Conservation (phyloP, 129 eudicot genomes). For the Centaurea solstitialis region DNA sequence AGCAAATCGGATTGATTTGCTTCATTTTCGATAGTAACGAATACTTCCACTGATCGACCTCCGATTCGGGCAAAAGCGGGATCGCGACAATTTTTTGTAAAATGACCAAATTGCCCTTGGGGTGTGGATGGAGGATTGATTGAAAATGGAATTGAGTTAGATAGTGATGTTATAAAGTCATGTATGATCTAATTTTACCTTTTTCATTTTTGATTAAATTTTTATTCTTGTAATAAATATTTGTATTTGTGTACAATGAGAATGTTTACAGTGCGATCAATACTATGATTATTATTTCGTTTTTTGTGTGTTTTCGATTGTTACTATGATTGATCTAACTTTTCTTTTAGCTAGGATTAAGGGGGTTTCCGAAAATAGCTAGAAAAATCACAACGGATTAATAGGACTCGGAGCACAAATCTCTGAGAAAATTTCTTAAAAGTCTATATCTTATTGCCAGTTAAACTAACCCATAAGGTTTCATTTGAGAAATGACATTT, state of each 20-base stretch:
- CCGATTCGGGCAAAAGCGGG: not conserved
- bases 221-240: conserved; percentile 16
- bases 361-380: too few relatives aligned
- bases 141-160: not conserved
- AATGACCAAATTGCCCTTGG: conserved; percentile 11
- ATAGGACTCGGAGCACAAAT: not conserved
- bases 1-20: conserved; percentile 47
- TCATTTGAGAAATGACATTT: not conserved
- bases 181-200: conserved; percentile 19
- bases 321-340: not conserved
- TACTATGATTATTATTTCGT: not conserved
- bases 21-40: not conserved
- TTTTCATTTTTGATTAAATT: conserved; percentile 18
- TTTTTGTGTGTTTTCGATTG: not conserved
- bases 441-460: not conserved
- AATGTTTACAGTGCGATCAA: not conserved
- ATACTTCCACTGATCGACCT: not conserved
- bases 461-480: not conserved
- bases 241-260: conserved; percentile 11
- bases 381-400: too few relatives aligned
- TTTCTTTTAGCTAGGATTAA: not conserved
- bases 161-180: conserved; percentile 17
- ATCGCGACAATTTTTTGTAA: not conserved
- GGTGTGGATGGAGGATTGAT: not conserved
- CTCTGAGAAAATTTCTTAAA: too few relatives aligned